These are phyloP conservation scores for Cystoderma amianthinum DNA, from an alignment of 768 basidiomycete genomes.

Conservation along the genomic window DNA sequence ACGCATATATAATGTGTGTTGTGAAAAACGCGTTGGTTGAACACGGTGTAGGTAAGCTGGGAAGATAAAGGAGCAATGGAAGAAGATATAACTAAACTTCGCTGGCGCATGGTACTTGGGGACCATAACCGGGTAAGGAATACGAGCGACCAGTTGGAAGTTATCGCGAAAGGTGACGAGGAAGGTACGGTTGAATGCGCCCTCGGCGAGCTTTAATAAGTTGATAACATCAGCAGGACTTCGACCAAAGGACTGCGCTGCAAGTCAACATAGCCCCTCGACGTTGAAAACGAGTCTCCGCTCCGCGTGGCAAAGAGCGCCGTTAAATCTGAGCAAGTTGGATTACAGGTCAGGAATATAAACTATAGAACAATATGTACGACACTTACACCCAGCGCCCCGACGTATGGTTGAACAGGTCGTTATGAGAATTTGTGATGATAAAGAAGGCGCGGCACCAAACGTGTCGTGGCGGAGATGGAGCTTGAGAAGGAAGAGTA, in stretches of 20 bases:
- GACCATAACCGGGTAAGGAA: slow-evolving; percentile 28
- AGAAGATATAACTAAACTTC: too few relatives aligned
- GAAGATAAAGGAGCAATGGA: too few relatives aligned
- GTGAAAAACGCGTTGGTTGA: too few relatives aligned
- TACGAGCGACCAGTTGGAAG: slow-evolving; percentile 31
- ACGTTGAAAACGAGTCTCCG: too few relatives aligned
- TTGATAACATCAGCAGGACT: slow-evolving; percentile 27
- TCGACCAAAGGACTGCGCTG: slow-evolving; percentile 27
- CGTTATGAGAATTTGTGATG: slow-evolving; percentile 17
- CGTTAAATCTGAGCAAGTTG: too few relatives aligned
- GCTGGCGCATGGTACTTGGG: slow-evolving; percentile 34
- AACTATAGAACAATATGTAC: slow-evolving; percentile 15
- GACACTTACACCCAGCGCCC: slow-evolving; percentile 37
- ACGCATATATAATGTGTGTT: too few relatives aligned
- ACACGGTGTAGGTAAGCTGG: too few relatives aligned
- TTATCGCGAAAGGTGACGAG: slow-evolving; percentile 27
- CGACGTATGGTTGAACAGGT: slow-evolving; percentile 34
- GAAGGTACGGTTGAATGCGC: slow-evolving; percentile 33
- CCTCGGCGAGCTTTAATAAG: slow-evolving; percentile 37
- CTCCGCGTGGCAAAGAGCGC: too few relatives aligned
- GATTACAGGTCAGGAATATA: slow-evolving; percentile 20
- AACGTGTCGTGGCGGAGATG: slow-evolving; percentile 15
- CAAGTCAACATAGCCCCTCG: too few relatives aligned
- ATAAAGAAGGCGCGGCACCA: slow-evolving; percentile 21
- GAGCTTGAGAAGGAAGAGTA: slow-evolving; percentile 14